Base-by-base conservation (phyloP, 2,329 filamentous ascomycete species). In the Aspergillus viridinutans region DNA sequence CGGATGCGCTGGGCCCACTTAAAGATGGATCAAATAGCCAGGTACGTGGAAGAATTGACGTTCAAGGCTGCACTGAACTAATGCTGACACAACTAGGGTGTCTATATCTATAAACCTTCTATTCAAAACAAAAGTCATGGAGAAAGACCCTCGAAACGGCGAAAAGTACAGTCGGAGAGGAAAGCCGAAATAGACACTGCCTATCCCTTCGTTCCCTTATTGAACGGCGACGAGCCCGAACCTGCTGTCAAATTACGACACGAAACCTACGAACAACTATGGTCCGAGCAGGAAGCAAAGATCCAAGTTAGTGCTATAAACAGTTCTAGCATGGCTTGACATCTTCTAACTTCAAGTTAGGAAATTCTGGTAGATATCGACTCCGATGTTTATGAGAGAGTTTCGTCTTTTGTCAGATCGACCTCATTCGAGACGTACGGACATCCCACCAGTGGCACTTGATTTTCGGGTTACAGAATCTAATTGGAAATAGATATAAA, bases 91-190 rank as follows among this genome's bases (percentile, higher is more conserved):
- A 32, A 47, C 50, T 67, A 88, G 85, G 80, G 81, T 49, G 83
- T 84, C 55, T 88, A 85, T 69, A 74, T 88, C 61, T 88, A 87
- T 70, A 78, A 81, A 58, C 81, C 85, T 57, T 72, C 79, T 48
- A 67, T 69, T 73, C 77, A 56, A 70, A 74, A 58, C 52, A 73
- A 69, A 58, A 17, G 59, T 43, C 57, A 64, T 48, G 64, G 59
- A 28, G 72, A 75, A 50, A 78, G 82, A 42, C 81, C 84, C 28
- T 67, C 79, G 38, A 89, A 89, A 69, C 78, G 81, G 56, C 80
- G 85, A 54, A 85, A 81, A 67, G 74, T 84, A 7, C 77, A 78
- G 0, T 80, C 76, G 54, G 76, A 60, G 6, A 55, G 52, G 4
- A 42, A 58, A 50, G 49, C 57, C 5, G 38, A 59, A 8, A 55